These are phyloP conservation scores for Escovopsis weberi DNA, from an alignment of 2,329 filamentous ascomycete species.

Conservation along the genomic window DNA sequence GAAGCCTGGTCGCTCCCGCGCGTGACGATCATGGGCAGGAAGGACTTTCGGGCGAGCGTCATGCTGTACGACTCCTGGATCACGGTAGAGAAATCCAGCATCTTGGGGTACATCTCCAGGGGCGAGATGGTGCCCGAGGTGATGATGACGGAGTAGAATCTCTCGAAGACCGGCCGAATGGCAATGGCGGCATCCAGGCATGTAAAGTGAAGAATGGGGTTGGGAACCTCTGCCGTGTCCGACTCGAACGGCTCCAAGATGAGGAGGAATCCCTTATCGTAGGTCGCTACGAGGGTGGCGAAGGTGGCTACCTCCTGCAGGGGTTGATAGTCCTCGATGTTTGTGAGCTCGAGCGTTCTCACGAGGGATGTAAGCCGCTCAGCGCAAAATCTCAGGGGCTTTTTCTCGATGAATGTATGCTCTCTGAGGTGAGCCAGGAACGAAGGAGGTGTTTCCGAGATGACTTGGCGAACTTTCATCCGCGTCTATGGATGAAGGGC, in stretches of 20 bases:
- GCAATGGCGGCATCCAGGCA: slow-evolving; percentile 95
- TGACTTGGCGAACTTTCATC: slow-evolving; percentile 96
- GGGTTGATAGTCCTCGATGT: slow-evolving; percentile 95
- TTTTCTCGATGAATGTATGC: slow-evolving; percentile 94
- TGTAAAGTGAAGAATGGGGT: slow-evolving; percentile 92
- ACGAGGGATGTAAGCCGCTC: slow-evolving; percentile 90
- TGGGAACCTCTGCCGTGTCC: slow-evolving; percentile 86
- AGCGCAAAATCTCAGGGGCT: slow-evolving; percentile 85
- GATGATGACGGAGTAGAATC: slow-evolving; percentile 96
- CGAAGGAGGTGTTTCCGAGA: slow-evolving; percentile 89
- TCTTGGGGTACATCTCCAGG: slow-evolving; percentile 97
- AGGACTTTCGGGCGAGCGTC: slow-evolving; percentile 88
- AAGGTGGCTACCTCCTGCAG: slow-evolving; percentile 97
- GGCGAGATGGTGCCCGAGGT: slow-evolving; percentile 96
- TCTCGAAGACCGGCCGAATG: slow-evolving; percentile 93
- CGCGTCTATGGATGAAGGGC: slow-evolving; percentile 45
- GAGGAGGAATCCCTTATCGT: slow-evolving; percentile 88
- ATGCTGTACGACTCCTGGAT: slow-evolving; percentile 96
- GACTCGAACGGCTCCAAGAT: slow-evolving; percentile 97
- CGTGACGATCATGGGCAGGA: slow-evolving; percentile 95
- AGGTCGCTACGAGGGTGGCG: slow-evolving; percentile 88
- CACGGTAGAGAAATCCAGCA: slow-evolving; percentile 85
- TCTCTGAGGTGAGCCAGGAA: slow-evolving; percentile 89
- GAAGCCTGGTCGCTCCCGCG: slow-evolving; percentile 86
- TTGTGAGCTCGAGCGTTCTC: slow-evolving; percentile 85